Evolutionary conservation across 1,284 basidiomycete species (phyloP).

Genomic region (Neolentinus lepideus): DNA sequence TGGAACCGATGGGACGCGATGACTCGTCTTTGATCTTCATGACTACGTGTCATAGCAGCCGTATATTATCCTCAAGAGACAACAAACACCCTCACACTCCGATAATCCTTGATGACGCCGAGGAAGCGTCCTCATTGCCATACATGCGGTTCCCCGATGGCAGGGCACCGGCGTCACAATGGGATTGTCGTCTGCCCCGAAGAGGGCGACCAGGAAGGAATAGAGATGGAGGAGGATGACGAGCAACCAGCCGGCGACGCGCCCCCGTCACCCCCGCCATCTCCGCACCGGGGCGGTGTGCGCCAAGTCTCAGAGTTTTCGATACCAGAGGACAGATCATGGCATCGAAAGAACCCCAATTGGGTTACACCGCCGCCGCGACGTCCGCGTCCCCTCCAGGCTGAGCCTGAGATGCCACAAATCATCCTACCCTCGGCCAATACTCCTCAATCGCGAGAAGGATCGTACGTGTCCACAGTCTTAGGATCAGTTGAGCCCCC

Average conservation of each 20-base stretch:
- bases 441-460: not conserved
- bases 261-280: constrained; percentile 2
- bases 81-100: not conserved
- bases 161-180: constrained; percentile 9
- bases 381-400: not conserved
- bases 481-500: not conserved
- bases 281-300: not conserved
- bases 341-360: not conserved
- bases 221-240: constrained; percentile 1
- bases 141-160: constrained; percentile 10
- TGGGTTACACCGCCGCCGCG: not conserved
- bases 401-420: not conserved
- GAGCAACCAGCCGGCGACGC: not conserved
- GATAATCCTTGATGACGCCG: not conserved
- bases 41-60: not conserved
- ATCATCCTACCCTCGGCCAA: not conserved
- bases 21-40: not conserved
- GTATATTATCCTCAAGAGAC: not conserved
- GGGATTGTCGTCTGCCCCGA: constrained; percentile 2
- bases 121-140: constrained; percentile 8
- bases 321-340: constrained; percentile 2
- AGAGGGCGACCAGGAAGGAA: not conserved
- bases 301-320: not conserved
- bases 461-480: not conserved
- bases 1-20: not conserved